Conservation (phyloP, 2,329 filamentous ascomycete genomes). For the Tolypocladium tundrense region DNA sequence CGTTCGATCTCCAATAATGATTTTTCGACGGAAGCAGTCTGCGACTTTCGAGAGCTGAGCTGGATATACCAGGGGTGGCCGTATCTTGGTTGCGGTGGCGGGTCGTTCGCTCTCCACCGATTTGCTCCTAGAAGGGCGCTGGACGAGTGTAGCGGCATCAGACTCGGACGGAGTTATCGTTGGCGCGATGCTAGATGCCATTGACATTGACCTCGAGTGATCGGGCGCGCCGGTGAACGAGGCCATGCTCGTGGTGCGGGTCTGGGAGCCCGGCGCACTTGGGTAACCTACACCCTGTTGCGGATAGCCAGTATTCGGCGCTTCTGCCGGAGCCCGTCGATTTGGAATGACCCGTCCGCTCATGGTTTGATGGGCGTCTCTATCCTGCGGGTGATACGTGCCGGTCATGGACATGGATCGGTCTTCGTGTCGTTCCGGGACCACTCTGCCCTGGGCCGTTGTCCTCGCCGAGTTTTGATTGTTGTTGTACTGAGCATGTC, state of each 20-base stretch:
- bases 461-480: constrained; percentile 60
- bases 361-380: constrained; percentile 81
- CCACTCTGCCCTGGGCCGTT: constrained; percentile 82
- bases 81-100: constrained; percentile 49
- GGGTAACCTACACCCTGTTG: constrained; percentile 27
- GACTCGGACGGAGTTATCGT: constrained; percentile 57
- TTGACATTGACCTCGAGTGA: constrained; percentile 68
- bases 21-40: constrained; percentile 83
- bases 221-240: constrained; percentile 39
- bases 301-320: constrained; percentile 24
- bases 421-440: constrained; percentile 86
- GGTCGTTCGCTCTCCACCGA: constrained; percentile 45
- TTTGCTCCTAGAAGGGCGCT: constrained; percentile 48
- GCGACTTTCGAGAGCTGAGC: constrained; percentile 88
- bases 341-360: constrained; percentile 85
- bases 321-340: constrained; percentile 37
- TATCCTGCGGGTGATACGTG: constrained; percentile 56
- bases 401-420: constrained; percentile 94
- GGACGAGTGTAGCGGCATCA: constrained; percentile 36
- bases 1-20: constrained; percentile 74
- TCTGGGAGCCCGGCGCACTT: constrained; percentile 41
- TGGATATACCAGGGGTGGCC: constrained; percentile 82
- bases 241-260: constrained; percentile 51
- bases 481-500: constrained; percentile 58
- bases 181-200: constrained; percentile 73